phyloP scores from a whole-genome alignment of 225 moss, liverwort and hornwort genomes.

The Marchantia polymorpha region DNA sequence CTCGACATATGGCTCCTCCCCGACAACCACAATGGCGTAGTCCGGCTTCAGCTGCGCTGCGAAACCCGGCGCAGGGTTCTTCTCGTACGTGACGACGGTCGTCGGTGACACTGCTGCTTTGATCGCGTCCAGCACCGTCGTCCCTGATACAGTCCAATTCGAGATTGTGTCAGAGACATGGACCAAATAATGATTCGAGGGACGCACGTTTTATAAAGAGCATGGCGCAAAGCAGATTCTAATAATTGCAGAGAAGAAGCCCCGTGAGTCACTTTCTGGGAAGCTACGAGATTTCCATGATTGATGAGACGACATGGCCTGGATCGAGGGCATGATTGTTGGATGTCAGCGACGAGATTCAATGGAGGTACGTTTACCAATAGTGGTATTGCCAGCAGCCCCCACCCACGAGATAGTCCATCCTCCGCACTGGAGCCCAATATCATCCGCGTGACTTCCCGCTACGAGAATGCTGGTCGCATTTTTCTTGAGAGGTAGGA shows the following conservation, averaged over 20 bases:
- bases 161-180: no score
- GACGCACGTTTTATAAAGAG: no score
- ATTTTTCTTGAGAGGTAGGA: not conserved
- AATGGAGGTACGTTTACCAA: not conserved
- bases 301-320: no score
- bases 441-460: not conserved
- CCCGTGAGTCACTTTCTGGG: no score
- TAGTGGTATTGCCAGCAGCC: not conserved
- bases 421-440: not conserved
- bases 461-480: not conserved
- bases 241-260: no score
- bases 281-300: no score
- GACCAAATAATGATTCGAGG: no score
- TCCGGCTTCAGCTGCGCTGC: conserved; percentile 26
- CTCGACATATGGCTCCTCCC: conserved; percentile 26
- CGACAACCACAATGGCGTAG: conserved; percentile 29
- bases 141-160: conserved; percentile 20
- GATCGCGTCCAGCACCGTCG: conserved; percentile 17
- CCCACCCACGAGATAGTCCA: not conserved
- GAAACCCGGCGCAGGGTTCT: conserved; percentile 31
- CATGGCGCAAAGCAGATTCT: no score
- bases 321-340: no score
- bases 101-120: not conserved
- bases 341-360: no score
- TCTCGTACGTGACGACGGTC: conserved; percentile 7